These are phyloP conservation scores for Daldinia caldariorum DNA, from an alignment of 495 filamentous ascomycete species.

Conservation along the genomic window DNA sequence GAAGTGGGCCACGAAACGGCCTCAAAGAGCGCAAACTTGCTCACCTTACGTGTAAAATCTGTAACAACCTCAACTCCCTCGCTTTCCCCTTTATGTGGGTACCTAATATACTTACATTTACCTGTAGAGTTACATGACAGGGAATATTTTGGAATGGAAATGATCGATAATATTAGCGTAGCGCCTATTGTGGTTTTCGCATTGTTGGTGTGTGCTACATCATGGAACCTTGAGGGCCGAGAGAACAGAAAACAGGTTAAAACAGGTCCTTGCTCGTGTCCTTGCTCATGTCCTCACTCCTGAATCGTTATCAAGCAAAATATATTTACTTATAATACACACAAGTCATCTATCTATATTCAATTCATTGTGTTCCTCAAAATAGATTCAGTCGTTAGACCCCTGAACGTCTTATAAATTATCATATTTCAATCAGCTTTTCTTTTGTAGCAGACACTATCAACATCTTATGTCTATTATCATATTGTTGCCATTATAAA, in stretches of 20 bases:
- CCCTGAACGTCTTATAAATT: background rate
- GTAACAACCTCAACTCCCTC: background rate
- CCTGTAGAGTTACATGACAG: background rate
- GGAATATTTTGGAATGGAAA: background rate
- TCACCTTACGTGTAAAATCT: slow-evolving; percentile 26
- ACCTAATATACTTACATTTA: background rate
- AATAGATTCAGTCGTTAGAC: background rate
- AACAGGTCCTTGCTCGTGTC: background rate
- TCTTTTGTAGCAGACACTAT: background rate
- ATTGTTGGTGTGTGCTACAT: slow-evolving; percentile 4
- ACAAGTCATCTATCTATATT: background rate
- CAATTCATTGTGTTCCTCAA: background rate
- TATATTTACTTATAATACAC: background rate
- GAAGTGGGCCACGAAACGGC: slow-evolving; percentile 39
- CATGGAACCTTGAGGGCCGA: slow-evolving; percentile 34
- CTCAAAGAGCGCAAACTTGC: slow-evolving; percentile 47
- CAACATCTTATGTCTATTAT: background rate
- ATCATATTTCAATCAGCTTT: background rate
- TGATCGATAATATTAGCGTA: background rate
- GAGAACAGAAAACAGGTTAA: background rate
- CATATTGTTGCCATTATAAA: background rate
- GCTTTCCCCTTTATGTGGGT: slow-evolving; percentile 5
- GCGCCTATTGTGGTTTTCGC: background rate
- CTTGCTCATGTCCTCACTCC: slow-evolving; percentile 9
- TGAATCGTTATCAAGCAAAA: background rate